Conservation (phyloP, 805 yeast genomes). For the Debaryomyces tyrocola region DNA sequence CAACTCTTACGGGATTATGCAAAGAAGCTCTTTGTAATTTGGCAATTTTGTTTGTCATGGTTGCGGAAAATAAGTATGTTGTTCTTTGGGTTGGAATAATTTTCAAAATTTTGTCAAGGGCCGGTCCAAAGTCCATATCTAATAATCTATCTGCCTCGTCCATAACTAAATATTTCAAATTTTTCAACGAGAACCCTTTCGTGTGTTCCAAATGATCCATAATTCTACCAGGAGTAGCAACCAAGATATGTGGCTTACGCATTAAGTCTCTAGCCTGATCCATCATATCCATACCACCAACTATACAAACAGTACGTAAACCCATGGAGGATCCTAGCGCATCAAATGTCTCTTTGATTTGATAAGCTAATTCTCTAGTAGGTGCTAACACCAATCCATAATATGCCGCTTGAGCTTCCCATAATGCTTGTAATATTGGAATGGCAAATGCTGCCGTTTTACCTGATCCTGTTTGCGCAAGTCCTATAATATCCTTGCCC, state of each 20-base stretch:
- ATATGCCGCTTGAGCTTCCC: slow-evolving; percentile 86
- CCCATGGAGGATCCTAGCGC: slow-evolving; percentile 94
- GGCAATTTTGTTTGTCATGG: slow-evolving; percentile 94
- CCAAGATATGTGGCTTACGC: slow-evolving; percentile 91
- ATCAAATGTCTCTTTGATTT: slow-evolving; percentile 91
- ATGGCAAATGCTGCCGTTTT: slow-evolving; percentile 98
- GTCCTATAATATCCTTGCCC: slow-evolving; percentile 91
- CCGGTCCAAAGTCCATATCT: slow-evolving; percentile 97
- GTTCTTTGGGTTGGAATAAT: slow-evolving; percentile 84
- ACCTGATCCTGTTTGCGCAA: slow-evolving; percentile 98
- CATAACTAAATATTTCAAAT: slow-evolving; percentile 81
- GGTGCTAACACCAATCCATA: slow-evolving; percentile 88
- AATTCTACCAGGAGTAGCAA: slow-evolving; percentile 93
- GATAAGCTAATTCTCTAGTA: slow-evolving; percentile 82
- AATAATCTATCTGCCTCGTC: slow-evolving; percentile 96
- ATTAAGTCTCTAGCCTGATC: slow-evolving; percentile 92
- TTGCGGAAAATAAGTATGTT: slow-evolving; percentile 90
- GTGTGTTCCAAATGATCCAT: slow-evolving; percentile 94
- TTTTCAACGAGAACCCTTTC: slow-evolving; percentile 80
- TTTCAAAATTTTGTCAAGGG: slow-evolving; percentile 78
- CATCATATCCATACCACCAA: slow-evolving; percentile 99
- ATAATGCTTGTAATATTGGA: slow-evolving; percentile 86
- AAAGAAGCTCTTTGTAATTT: slow-evolving; percentile 92
- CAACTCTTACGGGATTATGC: slow-evolving; percentile 83
- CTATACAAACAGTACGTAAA: slow-evolving; percentile 81